These are phyloP conservation scores for Larix sibirica DNA, from an alignment of 83 land plant species.

Conservation along the genomic window DNA sequence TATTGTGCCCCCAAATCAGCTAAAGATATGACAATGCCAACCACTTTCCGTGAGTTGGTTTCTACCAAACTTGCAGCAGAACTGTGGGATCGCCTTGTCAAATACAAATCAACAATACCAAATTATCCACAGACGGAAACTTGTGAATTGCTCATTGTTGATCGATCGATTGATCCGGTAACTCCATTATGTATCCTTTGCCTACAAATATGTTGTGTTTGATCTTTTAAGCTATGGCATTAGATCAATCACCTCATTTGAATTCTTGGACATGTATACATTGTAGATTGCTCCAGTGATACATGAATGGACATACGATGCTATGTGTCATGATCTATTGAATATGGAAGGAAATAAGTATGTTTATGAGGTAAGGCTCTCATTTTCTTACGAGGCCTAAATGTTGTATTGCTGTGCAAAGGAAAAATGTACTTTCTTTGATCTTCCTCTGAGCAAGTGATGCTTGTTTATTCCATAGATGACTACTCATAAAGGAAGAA, in stretches of 20 bases:
- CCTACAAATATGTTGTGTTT: constrained; percentile 9
- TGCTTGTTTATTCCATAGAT: constrained; percentile 32
- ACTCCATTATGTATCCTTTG: neutral
- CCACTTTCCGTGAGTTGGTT: constrained; percentile 84
- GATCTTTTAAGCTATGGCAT: constrained; percentile 1
- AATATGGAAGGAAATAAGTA: constrained; percentile 97
- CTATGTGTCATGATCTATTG: constrained; percentile 99
- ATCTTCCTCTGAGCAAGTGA: no score
- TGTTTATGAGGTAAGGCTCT: constrained; percentile 71
- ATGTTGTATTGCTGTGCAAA: no score
- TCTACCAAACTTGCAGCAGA: constrained; percentile 96
- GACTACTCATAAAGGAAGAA: constrained; percentile 65
- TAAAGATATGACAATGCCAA: constrained; percentile 58
- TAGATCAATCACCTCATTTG: neutral
- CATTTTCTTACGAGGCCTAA: no score
- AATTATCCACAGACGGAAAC: constrained; percentile 87
- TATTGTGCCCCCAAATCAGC: constrained; percentile 90
- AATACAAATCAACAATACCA: constrained; percentile 68
- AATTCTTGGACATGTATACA: neutral
- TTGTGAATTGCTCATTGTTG: constrained; percentile 92
- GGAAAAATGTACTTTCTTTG: no score
- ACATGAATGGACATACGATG: constrained; percentile 99
- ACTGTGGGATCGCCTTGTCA: constrained; percentile 76
- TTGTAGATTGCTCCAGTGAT: constrained; percentile 94
- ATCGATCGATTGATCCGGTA: constrained; percentile 95